phyloP scores from a whole-genome alignment of 768 basidiomycete genomes.

The Auricularia cornea region DNA sequence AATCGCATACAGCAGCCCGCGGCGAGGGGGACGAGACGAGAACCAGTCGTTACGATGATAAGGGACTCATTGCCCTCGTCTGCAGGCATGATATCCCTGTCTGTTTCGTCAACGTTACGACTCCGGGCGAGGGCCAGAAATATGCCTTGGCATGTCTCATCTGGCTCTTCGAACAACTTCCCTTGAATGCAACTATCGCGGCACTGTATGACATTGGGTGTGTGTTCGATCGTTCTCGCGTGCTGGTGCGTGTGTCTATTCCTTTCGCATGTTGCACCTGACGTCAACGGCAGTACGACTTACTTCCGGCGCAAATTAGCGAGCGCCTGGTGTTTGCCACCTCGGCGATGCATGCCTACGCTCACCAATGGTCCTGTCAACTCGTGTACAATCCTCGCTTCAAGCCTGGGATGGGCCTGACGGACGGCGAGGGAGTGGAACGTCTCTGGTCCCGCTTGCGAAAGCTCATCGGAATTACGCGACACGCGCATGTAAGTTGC shows the following conservation, averaged over 20 bases:
- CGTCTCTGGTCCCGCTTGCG: background rate
- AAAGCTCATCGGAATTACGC: background rate
- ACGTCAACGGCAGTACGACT: background rate
- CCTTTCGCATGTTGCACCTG: background rate
- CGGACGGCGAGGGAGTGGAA: background rate
- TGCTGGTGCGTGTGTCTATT: background rate
- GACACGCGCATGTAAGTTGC: background rate
- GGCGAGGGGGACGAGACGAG: background rate
- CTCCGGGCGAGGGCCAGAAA: slow-evolving; percentile 1
- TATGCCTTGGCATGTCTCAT: background rate
- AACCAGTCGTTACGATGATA: slow-evolving; percentile 19
- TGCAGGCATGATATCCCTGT: slow-evolving; percentile 30
- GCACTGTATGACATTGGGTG: background rate
- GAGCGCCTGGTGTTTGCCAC: background rate
- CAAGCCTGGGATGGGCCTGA: background rate
- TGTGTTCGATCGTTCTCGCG: background rate
- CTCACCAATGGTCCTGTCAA: slow-evolving; percentile 2
- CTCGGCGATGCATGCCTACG: slow-evolving; percentile 3
- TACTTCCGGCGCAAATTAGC: background rate
- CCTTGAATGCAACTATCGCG: background rate
- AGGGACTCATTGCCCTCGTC: slow-evolving; percentile 30
- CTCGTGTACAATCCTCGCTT: background rate
- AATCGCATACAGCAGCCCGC: background rate
- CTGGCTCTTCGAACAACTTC: background rate
- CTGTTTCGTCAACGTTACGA: slow-evolving; percentile 6